Percentiles rank a stretch among this genome's conserved stretches.
These are phyloP conservation scores for Macrolepiota fuliginosa DNA, from an alignment of 768 basidiomycete genomes.

Conservation along the genomic window DNA sequence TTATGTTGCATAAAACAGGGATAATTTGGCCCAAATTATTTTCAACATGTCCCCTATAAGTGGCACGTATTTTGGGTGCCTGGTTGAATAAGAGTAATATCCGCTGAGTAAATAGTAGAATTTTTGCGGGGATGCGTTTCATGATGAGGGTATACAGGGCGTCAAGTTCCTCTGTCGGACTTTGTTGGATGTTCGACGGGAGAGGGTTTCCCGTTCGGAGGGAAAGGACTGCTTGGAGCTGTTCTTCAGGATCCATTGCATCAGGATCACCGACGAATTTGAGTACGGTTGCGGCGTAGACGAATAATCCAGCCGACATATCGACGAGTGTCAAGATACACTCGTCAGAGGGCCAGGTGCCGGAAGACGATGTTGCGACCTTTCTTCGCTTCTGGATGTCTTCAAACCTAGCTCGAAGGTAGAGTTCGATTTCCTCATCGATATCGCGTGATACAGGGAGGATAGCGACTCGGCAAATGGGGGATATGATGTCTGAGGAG, in stretches of 20 bases:
- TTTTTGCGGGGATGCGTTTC: not conserved
- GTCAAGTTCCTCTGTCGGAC: not conserved
- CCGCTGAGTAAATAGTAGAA: not conserved
- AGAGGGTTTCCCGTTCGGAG: not conserved
- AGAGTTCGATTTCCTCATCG: slow-evolving; percentile 1
- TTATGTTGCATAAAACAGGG: not conserved
- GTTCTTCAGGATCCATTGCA: not conserved
- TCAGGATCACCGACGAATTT: not conserved
- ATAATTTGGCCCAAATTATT: not conserved
- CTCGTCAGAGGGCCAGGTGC: not conserved
- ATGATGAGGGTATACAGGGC: not conserved
- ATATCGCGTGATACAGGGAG: not conserved
- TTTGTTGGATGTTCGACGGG: not conserved
- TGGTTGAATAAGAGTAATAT: not conserved
- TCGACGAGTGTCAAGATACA: not conserved
- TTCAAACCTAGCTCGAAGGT: not conserved
- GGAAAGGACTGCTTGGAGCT: not conserved
- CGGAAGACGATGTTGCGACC: not conserved
- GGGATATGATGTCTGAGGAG: not conserved
- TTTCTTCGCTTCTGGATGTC: not conserved
- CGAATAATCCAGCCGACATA: not conserved
- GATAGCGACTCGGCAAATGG: not conserved
- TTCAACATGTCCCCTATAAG: not conserved
- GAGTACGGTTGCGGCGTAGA: not conserved
- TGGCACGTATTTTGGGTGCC: too few species aligned